Base-by-base conservation (phyloP, 768 basidiomycete species). In the Pisolithus orientalis region DNA sequence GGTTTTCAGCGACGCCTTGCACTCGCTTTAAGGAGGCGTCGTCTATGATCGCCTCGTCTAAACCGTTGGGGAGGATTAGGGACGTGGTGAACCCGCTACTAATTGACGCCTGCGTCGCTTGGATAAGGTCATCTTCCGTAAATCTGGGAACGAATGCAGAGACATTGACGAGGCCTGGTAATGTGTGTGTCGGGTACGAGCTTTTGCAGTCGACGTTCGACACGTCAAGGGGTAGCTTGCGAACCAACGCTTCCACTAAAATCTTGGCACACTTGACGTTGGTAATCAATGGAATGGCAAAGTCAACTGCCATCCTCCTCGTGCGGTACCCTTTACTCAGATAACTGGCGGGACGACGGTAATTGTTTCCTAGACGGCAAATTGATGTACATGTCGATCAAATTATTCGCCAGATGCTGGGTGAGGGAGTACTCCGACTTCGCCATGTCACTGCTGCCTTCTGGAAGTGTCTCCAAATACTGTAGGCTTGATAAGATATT, bases 321-420 rank as follows among this genome's bases (percentile, higher is more conserved):
- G 94, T 95, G 54, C 84, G 83, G 69, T 98, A 98, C 7, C 96
- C 96, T 66, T 96, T 94, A 69, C 93, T 96, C 49, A 93, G 83
- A 67, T 98, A 99, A 69, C 86, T 94, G 13, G 96, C 94, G 6
- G 96, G 96, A 17, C 96, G 88, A 53, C 96, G 88, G 71, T 91
- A 98, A 65, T 93, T 82, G 70, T 99, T 99, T 98, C 74, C 93
- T 96, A 39, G 95, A 97, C 2, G 96, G 96, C 59, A 99, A 75
- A 70, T 99, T 99, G 82, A 99, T 95, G 70, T 97, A 99, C 84
- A 98, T 90, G 72, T 99, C 96, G 66, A 99, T 99, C 61, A 96
- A 75, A 69, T 94, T 94, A 70, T 95, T 95, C 32, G 90, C 91
- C 55, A 99, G 74, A 74, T 99, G 96, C 68, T 96, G 93, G 4